These are phyloP conservation scores for Serendipita sp. DNA, from an alignment of 768 basidiomycete species.

Conservation along the genomic window DNA sequence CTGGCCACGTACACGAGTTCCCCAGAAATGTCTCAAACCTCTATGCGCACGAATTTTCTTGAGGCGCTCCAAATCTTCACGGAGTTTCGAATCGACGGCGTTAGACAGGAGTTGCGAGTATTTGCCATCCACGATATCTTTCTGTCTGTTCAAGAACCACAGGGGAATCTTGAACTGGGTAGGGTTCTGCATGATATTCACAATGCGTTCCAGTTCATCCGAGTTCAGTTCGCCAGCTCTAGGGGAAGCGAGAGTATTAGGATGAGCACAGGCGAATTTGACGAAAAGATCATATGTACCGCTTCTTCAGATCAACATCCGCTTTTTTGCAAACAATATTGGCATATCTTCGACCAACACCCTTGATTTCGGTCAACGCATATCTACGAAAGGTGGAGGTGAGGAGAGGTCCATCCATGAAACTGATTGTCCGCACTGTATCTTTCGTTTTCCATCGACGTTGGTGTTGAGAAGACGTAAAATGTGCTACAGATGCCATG, in stretches of 20 bases:
- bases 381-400: constrained; percentile 26
- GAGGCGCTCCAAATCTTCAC: constrained; percentile 93
- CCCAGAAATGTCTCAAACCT: constrained; percentile 86
- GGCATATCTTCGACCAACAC: constrained; percentile 96
- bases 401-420: not conserved
- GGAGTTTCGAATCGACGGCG: constrained; percentile 91
- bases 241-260: not conserved
- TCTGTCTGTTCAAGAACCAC: constrained; percentile 99
- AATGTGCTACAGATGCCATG: constrained; percentile 57
- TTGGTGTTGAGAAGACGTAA: constrained; percentile 98
- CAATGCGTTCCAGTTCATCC: constrained; percentile 96
- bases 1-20: constrained; percentile 90
- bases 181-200: constrained; percentile 98
- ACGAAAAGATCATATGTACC: constrained; percentile 38
- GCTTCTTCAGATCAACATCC: constrained; percentile 96
- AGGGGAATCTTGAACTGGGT: constrained; percentile 98
- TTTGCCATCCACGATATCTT: constrained; percentile 95
- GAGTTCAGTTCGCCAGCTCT: constrained; percentile 99
- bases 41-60: constrained; percentile 99
- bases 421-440: constrained; percentile 37
- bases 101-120: constrained; percentile 92
- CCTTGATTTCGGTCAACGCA: constrained; percentile 99
- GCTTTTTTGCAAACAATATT: constrained; percentile 99
- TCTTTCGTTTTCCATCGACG: constrained; percentile 98
- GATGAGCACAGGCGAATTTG: not conserved